These are phyloP conservation scores for Garcia nutans DNA, from an alignment of 345 rosid genomes.

Conservation along the genomic window DNA sequence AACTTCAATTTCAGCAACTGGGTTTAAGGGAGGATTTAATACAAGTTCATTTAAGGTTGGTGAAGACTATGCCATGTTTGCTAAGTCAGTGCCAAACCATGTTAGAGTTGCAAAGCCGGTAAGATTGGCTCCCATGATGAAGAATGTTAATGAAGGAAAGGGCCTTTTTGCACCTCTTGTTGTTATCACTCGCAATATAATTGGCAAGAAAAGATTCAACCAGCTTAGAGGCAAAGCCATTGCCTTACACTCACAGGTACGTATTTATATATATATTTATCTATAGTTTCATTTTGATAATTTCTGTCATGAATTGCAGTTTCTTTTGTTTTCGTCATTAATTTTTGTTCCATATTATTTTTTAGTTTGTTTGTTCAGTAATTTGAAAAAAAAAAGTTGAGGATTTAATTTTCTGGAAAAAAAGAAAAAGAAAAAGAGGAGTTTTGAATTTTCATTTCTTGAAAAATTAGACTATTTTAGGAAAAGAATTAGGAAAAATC, in stretches of 20 bases:
- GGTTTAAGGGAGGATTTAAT: slow-evolving; percentile 37
- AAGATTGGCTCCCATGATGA: slow-evolving; percentile 64
- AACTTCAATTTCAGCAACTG: slow-evolving; percentile 50
- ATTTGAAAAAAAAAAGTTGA: no score
- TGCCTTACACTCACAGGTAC: slow-evolving; percentile 95
- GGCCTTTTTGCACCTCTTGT: slow-evolving; percentile 85
- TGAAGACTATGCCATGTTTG: slow-evolving; percentile 43
- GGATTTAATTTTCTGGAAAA: no score
- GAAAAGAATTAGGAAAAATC: no score
- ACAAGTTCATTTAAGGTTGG: slow-evolving; percentile 46
- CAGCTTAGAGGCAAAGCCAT: slow-evolving; percentile 97
- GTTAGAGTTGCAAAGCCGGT: slow-evolving; percentile 48
- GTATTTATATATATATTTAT: background rate
- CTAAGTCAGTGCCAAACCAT: slow-evolving; percentile 34
- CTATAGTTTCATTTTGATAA: background rate
- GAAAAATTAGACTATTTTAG: background rate
- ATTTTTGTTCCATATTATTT: no score
- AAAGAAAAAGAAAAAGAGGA: no score
- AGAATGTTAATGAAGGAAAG: slow-evolving; percentile 92
- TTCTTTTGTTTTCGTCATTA: no score
- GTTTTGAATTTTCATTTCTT: background rate
- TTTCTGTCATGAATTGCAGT: background rate
- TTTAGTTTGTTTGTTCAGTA: background rate
- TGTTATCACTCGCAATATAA: slow-evolving; percentile 60
- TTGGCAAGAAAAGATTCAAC: slow-evolving; percentile 87